Percentiles rank a stretch among this genome's conserved stretches.
phyloP scores from a whole-genome alignment of 177 flowering plant genomes.

The Vitis hybrid region DNA sequence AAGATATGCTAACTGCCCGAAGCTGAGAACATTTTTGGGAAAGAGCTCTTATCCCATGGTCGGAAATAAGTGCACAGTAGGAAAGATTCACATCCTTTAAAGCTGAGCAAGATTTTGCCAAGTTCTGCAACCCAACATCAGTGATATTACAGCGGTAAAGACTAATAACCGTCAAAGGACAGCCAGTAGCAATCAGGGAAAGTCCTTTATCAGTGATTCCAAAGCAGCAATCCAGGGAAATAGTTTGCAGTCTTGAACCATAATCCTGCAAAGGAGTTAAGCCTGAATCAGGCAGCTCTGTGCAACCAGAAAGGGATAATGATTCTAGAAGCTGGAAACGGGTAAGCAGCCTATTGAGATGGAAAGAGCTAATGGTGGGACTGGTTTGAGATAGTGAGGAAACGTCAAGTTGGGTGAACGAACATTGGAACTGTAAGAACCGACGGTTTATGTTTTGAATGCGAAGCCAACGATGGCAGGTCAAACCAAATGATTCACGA shows the following conservation, averaged over 20 bases:
- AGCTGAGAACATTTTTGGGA: conserved; percentile 45
- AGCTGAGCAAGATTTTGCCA: conserved; percentile 47
- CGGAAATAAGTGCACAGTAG: conserved; percentile 51
- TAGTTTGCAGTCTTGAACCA: conserved; percentile 48
- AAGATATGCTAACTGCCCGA: conserved; percentile 39
- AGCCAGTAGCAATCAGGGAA: conserved; percentile 39
- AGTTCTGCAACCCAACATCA: conserved; percentile 45
- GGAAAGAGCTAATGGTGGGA: conserved; percentile 27
- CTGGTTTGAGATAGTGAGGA: conserved; percentile 19
- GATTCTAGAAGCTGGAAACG: conserved; percentile 56
- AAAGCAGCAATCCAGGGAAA: conserved; percentile 62
- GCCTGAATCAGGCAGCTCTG: conserved; percentile 52
- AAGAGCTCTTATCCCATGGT: conserved; percentile 48
- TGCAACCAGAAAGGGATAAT: conserved; percentile 65
- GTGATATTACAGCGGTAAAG: conserved; percentile 60
- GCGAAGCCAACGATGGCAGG: conserved; percentile 71
- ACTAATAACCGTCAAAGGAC: conserved; percentile 53
- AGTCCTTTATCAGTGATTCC: conserved; percentile 58
- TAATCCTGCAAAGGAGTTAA: conserved; percentile 29
- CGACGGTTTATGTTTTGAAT: conserved; percentile 55
- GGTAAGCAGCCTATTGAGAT: conserved; percentile 43
- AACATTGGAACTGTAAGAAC: conserved; percentile 55
- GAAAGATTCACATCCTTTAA: conserved; percentile 57
- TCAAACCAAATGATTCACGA: conserved; percentile 71
- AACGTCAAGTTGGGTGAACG: conserved; percentile 21